These are phyloP conservation scores for Lactarius vividus DNA, from an alignment of 768 basidiomycete species.

Conservation along the genomic window DNA sequence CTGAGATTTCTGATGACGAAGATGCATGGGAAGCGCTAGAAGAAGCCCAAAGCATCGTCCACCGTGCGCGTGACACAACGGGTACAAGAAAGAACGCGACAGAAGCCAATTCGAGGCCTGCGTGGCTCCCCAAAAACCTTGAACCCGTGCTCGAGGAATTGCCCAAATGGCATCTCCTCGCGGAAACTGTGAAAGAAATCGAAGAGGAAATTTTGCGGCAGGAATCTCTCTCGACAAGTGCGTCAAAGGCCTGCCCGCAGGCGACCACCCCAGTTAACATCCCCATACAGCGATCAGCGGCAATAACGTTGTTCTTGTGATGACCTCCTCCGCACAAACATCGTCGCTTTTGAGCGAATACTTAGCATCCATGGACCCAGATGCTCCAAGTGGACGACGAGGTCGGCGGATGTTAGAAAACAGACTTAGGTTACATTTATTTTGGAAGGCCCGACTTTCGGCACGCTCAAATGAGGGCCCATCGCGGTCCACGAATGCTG, in stretches of 20 bases:
- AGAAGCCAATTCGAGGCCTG: slow-evolving; percentile 37
- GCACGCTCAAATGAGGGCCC: slow-evolving; percentile 40
- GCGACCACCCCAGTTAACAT: not conserved
- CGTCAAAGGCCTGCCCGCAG: slow-evolving; percentile 10
- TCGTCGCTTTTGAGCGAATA: slow-evolving; percentile 77
- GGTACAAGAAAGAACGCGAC: slow-evolving; percentile 22
- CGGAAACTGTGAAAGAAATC: slow-evolving; percentile 85
- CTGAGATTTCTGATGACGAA: slow-evolving; percentile 53
- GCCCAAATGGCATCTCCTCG: slow-evolving; percentile 88
- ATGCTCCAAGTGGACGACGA: slow-evolving; percentile 55
- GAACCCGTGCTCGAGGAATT: slow-evolving; percentile 89
- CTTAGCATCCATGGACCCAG: slow-evolving; percentile 60
- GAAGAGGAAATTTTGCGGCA: slow-evolving; percentile 79
- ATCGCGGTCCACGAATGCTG: slow-evolving; percentile 31
- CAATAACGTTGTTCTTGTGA: slow-evolving; percentile 77
- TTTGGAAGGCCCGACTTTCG: slow-evolving; percentile 66
- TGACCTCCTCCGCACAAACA: slow-evolving; percentile 79
- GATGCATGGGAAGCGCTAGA: slow-evolving; percentile 76
- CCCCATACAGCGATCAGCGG: slow-evolving; percentile 41
- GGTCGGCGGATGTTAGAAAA: slow-evolving; percentile 79
- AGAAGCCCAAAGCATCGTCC: slow-evolving; percentile 48
- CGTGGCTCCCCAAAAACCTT: slow-evolving; percentile 74
- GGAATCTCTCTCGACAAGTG: slow-evolving; percentile 39
- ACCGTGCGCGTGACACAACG: slow-evolving; percentile 9
- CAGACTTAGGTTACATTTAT: slow-evolving; percentile 69